phyloP scores from a whole-genome alignment of 495 filamentous ascomycete genomes.

The Platismatia glauca region DNA sequence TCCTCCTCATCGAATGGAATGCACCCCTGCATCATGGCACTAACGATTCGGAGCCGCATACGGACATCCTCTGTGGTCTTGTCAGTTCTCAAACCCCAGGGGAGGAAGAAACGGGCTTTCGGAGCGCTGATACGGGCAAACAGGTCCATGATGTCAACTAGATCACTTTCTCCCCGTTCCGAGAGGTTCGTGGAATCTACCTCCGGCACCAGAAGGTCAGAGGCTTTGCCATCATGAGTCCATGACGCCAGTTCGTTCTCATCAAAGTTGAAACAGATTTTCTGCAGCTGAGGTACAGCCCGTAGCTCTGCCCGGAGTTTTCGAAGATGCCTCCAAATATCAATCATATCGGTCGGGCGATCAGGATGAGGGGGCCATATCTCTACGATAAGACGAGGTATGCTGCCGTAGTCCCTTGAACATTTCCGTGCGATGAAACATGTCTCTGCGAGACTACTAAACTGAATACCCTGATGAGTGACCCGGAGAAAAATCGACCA shows the following conservation, averaged over 20 bases:
- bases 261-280: not conserved
- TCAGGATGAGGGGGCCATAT: constrained; percentile 10
- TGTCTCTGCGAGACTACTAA: not conserved
- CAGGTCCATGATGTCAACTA: not conserved
- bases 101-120: not conserved
- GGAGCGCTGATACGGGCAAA: not conserved
- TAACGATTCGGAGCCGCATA: rapidly evolving
- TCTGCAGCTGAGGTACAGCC: not conserved
- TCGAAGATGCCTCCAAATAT: constrained; percentile 8
- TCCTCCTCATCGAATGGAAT: not conserved
- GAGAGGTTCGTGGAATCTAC: not conserved
- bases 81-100: not conserved
- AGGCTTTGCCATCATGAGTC: not conserved
- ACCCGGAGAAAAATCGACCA: not conserved
- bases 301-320: constrained; percentile 2
- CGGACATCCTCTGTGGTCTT: not conserved
- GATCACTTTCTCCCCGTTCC: not conserved
- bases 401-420: not conserved
- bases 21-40: not conserved
- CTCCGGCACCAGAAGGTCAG: not conserved
- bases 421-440: constrained; percentile 4
- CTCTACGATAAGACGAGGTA: not conserved
- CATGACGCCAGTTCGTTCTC: not conserved
- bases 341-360: not conserved
- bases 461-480: constrained; percentile 5